Base-by-base conservation (phyloP, 345 rosid species). In the Boechera stricta region DNA sequence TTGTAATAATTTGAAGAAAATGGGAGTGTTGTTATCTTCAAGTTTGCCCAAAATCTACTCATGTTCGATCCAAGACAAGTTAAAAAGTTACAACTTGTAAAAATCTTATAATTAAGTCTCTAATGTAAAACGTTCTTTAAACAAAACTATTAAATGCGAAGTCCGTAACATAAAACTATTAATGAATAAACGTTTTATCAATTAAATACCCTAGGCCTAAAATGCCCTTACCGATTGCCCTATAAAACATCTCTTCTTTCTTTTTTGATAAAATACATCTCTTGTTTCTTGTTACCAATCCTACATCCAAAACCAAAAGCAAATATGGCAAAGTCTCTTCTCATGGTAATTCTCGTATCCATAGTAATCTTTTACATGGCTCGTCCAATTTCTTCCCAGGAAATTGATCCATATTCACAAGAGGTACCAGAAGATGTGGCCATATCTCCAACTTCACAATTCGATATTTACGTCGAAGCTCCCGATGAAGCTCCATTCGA, bases 1-100 rank as follows among this genome's bases (percentile, higher is more conserved):
- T 68, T 76, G 69, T 52, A 76, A 76, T 76, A 76, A 69, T 24
- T 54, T 70, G 65, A 45, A 62, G 53, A 31, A 13, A 35, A 11
- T 16, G 7, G 10, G 2, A 47, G 32, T 62, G 29, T 51, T 51
- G 2, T 51, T 61, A 10, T 67, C 48, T 45, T 59, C 26, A 36
- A 5, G 7, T 26, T 75, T 28, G 24, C 16, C 52, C 55, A 10
- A 56, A 42, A 7, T 39, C 53, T 48, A 39, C 6, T 38, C 29
- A 39, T 69, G 31, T 42, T 41, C 11, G 13, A 28, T 68, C 52
- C 39, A 39, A 38, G 41, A 33, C 58, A 11, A 68, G 10, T 21
- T 21, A 2, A 28, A 5, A 36, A n/a, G 28, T n/a, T 21, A 54
- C 5, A 24, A 36, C 49, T 5, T 13, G 60, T 0, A 24, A 36